These are phyloP conservation scores for Eimeria sp. DNA, from an alignment of 169 alveolate species.

Conservation along the genomic window DNA sequence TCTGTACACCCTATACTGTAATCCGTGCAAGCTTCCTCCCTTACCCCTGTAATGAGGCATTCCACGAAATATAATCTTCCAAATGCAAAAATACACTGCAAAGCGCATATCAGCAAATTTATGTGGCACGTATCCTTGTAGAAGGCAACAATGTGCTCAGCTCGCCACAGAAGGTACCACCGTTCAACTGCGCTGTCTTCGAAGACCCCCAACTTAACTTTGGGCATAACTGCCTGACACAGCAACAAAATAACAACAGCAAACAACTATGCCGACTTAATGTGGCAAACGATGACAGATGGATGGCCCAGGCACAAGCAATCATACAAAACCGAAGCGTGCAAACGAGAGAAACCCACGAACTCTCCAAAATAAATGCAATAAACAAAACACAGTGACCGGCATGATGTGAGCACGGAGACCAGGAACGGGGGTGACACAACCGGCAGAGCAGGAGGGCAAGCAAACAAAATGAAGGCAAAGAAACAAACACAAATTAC, in stretches of 20 bases:
- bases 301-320: too few relatives aligned
- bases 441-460: too few relatives aligned
- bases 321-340: too few relatives aligned
- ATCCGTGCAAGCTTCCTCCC: not conserved
- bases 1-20: not conserved
- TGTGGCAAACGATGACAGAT: too few relatives aligned
- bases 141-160: slow-evolving; percentile 31
- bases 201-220: slow-evolving; percentile 1
- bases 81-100: slow-evolving; percentile 43
- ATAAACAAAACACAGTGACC: too few relatives aligned
- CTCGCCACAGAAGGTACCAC: slow-evolving; percentile 71
- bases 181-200: slow-evolving; percentile 53
- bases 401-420: too few relatives aligned
- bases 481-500: too few relatives aligned
- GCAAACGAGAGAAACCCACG: too few relatives aligned
- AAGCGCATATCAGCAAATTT: slow-evolving; percentile 20
- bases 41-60: not conserved
- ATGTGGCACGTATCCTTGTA: slow-evolving; percentile 34
- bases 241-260: not conserved
- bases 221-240: slow-evolving; percentile 15
- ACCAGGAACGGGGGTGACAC: too few relatives aligned
- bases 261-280: too few relatives aligned
- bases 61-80: not conserved
- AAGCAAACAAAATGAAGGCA: too few relatives aligned
- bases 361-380: too few relatives aligned